Conservation (phyloP, 2,329 filamentous ascomycete genomes). For the Monilinia laxa region DNA sequence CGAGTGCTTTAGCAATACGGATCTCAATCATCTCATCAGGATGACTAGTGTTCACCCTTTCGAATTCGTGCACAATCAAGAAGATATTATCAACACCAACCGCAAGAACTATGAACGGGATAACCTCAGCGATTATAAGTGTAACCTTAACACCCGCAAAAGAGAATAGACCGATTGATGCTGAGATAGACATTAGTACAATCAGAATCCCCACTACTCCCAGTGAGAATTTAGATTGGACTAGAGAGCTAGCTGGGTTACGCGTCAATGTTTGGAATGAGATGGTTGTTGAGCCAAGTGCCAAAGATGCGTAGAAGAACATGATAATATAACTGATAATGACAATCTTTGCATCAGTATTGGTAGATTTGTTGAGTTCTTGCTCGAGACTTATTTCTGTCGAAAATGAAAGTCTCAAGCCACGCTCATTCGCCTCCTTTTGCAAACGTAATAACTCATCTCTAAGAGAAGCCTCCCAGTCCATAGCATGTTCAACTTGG, state of each 20-base stretch:
- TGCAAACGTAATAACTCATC: constrained; percentile 74
- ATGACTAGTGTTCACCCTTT: constrained; percentile 88
- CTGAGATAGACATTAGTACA: constrained; percentile 94
- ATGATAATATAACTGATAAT: constrained; percentile 97
- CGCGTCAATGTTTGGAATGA: constrained; percentile 73
- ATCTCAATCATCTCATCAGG: constrained; percentile 86
- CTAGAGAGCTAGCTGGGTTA: constrained; percentile 80
- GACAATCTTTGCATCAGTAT: constrained; percentile 96
- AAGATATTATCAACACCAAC: constrained; percentile 99
- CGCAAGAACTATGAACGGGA: constrained; percentile 93
- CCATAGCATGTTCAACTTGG: constrained; percentile 71
- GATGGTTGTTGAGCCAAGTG: constrained; percentile 83
- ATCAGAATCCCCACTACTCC: constrained; percentile 94
- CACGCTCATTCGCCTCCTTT: constrained; percentile 72
- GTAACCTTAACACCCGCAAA: constrained; percentile 91
- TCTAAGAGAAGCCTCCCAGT: constrained; percentile 83
- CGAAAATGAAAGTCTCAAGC: constrained; percentile 86
- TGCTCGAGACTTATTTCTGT: constrained; percentile 94
- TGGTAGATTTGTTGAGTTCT: constrained; percentile 96
- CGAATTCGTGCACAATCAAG: constrained; percentile 96
- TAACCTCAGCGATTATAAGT: constrained; percentile 96
- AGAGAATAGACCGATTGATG: constrained; percentile 92
- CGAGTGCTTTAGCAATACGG: constrained; percentile 82
- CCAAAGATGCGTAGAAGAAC: constrained; percentile 95
- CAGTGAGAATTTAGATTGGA: constrained; percentile 95